A percentile compares a stretch with the other conserved stretches of the same genome.
phyloP scores from a whole-genome alignment of 2,329 filamentous ascomycete species.

The Lachnellula subtilissima region DNA sequence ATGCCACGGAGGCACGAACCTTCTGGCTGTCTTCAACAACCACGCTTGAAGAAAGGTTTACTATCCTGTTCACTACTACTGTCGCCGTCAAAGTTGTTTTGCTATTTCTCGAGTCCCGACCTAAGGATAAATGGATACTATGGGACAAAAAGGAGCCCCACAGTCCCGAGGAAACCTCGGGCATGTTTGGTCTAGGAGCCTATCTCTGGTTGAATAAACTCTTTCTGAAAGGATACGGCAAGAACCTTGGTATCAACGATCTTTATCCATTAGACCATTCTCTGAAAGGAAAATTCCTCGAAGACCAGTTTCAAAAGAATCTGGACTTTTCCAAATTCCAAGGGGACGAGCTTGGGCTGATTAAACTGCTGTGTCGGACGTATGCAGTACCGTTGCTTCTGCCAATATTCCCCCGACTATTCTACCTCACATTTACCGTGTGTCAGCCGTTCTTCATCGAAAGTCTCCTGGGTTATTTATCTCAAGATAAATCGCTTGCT shows the following conservation, averaged over 20 bases:
- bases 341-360: conserved; percentile 11
- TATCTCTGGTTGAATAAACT: conserved; percentile 33
- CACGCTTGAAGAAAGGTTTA: background rate
- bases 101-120: conserved; percentile 14
- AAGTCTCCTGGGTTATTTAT: conserved; percentile 17
- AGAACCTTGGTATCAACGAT: conserved; percentile 27
- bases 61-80: conserved; percentile 6
- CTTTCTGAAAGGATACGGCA: conserved; percentile 29
- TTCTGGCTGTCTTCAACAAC: conserved; percentile 8
- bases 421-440: conserved; percentile 11
- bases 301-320: conserved; percentile 1
- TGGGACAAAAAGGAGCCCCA: conserved; percentile 2
- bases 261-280: conserved; percentile 15
- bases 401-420: conserved; percentile 12
- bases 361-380: conserved; percentile 24
- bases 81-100: conserved; percentile 12
- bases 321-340: conserved; percentile 10
- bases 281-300: no score
- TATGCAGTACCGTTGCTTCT: conserved; percentile 21
- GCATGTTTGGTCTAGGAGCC: conserved; percentile 29
- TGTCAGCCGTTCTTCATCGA: conserved; percentile 9
- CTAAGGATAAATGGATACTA: conserved; percentile 12
- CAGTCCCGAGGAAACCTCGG: conserved; percentile 26
- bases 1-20: conserved; percentile 9
- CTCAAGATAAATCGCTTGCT: conserved; percentile 5